phyloP scores from a whole-genome alignment of 2,329 filamentous ascomycete genomes.

The Endoconidiophora laricicola region DNA sequence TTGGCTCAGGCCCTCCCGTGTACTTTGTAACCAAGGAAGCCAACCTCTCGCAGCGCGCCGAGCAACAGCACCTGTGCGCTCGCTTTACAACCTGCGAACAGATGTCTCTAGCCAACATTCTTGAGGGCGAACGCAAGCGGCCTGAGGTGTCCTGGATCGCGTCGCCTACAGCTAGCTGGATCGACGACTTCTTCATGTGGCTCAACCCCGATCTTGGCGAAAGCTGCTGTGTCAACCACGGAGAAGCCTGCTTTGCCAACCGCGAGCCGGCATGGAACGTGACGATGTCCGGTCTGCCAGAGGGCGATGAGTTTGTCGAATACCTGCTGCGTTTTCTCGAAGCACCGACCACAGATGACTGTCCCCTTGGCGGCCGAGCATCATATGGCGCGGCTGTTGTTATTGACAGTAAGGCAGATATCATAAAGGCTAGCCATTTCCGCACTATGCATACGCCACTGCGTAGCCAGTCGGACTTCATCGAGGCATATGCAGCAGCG shows the following conservation, averaged over 20 bases:
- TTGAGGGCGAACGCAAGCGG: conserved; percentile 89
- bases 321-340: conserved; percentile 74
- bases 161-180: conserved; percentile 80
- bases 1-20: conserved; percentile 80
- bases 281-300: conserved; percentile 78
- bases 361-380: conserved; percentile 75
- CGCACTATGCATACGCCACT: conserved; percentile 77
- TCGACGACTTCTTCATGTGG: conserved; percentile 94
- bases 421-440: conserved; percentile 75
- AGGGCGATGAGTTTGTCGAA: conserved; percentile 75
- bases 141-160: conserved; percentile 76
- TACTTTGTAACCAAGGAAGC: conserved; percentile 83
- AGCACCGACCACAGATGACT: conserved; percentile 64
- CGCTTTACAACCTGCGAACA: conserved; percentile 78
- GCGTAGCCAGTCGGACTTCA: conserved; percentile 80
- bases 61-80: conserved; percentile 79
- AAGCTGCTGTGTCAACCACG: conserved; percentile 52
- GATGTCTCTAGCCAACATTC: conserved; percentile 69
- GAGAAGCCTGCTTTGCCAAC: conserved; percentile 60
- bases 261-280: conserved; percentile 76
- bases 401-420: conserved; percentile 48
- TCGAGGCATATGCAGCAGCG: conserved; percentile 74
- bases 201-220: conserved; percentile 68
- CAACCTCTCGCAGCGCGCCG: conserved; percentile 56
- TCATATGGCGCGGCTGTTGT: conserved; percentile 75